Conservation (phyloP, 2,329 filamentous ascomycete species). For the Fusarium fujikuroi region DNA sequence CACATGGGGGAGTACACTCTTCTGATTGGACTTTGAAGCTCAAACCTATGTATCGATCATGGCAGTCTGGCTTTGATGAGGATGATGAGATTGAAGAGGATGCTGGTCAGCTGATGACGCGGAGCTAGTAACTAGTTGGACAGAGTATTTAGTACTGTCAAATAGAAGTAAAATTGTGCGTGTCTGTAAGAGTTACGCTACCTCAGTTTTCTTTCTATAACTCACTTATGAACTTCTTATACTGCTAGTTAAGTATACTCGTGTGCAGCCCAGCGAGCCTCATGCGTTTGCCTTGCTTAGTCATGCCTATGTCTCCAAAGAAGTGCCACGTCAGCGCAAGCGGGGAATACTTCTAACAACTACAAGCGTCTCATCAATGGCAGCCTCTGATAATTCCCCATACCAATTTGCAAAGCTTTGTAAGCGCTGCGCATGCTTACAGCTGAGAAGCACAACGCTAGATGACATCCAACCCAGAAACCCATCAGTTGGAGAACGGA, state of each 20-base stretch:
- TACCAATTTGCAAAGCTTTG: rapidly evolving
- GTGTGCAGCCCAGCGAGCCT: not conserved
- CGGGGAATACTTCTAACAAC: rapidly evolving
- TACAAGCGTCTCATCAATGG: not conserved
- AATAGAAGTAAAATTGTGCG: rapidly evolving
- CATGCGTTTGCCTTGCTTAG: not conserved
- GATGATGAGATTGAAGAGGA: not conserved
- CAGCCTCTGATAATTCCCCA: not conserved
- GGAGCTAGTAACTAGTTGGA: not conserved
- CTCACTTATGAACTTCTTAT: no score
- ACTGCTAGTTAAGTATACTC: not conserved
- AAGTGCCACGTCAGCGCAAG: not conserved
- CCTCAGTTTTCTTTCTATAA: no score
- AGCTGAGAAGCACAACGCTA: rapidly evolving
- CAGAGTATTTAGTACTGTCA: rapidly evolving
- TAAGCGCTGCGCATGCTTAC: not conserved
- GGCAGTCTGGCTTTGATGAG: not conserved
- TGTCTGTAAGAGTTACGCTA: no score
- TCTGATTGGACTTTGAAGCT: not conserved
- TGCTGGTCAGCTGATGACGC: not conserved
- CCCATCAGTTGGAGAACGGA: not conserved
- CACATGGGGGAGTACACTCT: not conserved
- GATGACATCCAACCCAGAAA: rapidly evolving
- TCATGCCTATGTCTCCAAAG: rapidly evolving
- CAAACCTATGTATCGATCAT: not conserved